Evolutionary conservation across 208 protist species (phyloP).

Genomic region (Porcisia deanei): DNA sequence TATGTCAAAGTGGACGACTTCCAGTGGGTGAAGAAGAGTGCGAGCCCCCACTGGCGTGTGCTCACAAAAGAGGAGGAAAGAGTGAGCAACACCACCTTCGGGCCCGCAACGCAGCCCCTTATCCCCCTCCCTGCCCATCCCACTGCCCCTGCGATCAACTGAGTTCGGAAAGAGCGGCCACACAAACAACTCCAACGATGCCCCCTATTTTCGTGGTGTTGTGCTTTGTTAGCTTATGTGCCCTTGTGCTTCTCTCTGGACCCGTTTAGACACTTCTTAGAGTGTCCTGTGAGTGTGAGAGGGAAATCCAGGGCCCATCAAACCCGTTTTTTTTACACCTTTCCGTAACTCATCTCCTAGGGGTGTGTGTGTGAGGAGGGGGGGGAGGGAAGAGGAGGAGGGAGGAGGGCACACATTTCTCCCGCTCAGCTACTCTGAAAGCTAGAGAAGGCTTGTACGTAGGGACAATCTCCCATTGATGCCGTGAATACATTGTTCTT

Average conservation of each 20-base stretch:
- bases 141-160: background rate
- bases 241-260: too few species aligned
- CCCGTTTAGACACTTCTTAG: too few species aligned
- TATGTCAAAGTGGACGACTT: conserved; percentile 86
- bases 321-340: background rate
- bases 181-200: background rate
- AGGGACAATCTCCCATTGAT: background rate
- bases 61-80: conserved; percentile 40
- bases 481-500: background rate
- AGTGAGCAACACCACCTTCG: conserved; percentile 17
- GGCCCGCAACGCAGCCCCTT: conserved; percentile 14
- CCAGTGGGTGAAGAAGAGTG: conserved; percentile 82
- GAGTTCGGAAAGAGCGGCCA: background rate
- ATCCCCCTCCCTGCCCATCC: background rate
- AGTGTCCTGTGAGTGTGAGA: background rate
- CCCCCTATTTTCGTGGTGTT: background rate
- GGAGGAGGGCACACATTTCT: background rate
- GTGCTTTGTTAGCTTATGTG: too few species aligned
- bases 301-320: background rate
- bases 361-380: background rate
- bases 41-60: conserved; percentile 81
- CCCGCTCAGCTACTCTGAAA: background rate
- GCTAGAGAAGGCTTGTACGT: background rate
- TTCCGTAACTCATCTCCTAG: background rate
- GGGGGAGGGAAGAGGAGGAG: background rate